Conservation (phyloP, 768 basidiomycete species). For the Agaricus subrufescens region DNA sequence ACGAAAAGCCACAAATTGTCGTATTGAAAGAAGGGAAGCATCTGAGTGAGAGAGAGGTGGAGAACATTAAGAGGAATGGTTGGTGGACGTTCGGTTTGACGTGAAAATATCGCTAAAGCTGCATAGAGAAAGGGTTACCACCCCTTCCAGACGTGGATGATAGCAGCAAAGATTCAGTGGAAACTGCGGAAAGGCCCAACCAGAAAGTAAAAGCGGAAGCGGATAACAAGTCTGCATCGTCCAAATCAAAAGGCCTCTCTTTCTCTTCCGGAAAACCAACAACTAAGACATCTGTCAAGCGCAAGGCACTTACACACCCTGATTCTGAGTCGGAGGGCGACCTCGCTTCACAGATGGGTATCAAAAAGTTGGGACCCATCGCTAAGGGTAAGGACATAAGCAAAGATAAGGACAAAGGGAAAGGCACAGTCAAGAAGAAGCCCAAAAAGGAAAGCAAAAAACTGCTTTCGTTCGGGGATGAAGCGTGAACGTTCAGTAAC, state of each 20-base stretch:
- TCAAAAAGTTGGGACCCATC: constrained; percentile 16
- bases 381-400: constrained; percentile 18
- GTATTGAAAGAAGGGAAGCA: constrained; percentile 89
- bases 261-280: constrained; percentile 37
- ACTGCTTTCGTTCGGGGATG: constrained; percentile 57
- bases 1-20: constrained; percentile 86
- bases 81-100: constrained; percentile 10
- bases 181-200: constrained; percentile 18
- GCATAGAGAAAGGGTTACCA: constrained; percentile 55
- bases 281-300: constrained; percentile 30
- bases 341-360: constrained; percentile 17
- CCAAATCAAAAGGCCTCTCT: constrained; percentile 28
- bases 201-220: constrained; percentile 6
- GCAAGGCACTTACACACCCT: constrained; percentile 32
- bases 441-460: constrained; percentile 45
- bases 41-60: constrained; percentile 70
- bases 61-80: constrained; percentile 76
- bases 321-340: constrained; percentile 17
- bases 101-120: not conserved
- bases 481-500: constrained; percentile 26
- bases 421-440: constrained; percentile 46
- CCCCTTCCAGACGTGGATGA: constrained; percentile 40
- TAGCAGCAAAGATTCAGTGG: constrained; percentile 10
- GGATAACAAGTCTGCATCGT: constrained; percentile 14
- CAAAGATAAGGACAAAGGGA: constrained; percentile 24